Evolutionary conservation across 2,329 filamentous ascomycete species (phyloP), one percentile per base, ranked within the genome.

Genomic region (Cytospora paraplurivora): DNA sequence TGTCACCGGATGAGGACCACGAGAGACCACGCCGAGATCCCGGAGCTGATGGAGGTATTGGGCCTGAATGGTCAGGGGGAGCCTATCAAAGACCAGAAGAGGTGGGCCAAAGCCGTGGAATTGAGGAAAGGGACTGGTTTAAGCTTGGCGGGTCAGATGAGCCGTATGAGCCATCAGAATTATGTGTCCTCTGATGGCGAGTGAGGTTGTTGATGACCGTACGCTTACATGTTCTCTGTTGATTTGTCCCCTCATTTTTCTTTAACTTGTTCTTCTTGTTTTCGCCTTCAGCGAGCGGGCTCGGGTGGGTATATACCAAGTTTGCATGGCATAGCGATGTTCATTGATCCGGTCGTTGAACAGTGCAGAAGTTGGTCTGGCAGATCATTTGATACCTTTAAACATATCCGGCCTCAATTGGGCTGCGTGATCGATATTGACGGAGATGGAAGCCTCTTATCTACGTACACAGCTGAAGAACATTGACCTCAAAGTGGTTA

Each of bases 1-100:
- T 93, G 89, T 70, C 90, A 94, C 76, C 82, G 91, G 34, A 96
- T 96, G 91, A 81, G 81, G 72, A 90, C 85, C 63, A 94, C 91
- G 13, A 79, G 91, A 56, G 91, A 93, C 68, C 92, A 96, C 72
- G 84, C 85, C 1, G 90, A 93, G 78, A 79, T 93, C 1, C 81
- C 82, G 0, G 87, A 88, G 73, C 70, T 93, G 62, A 84, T 86
- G 76, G 79, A 84, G 69, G 74, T 91, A 13, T 73, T 92, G 53
- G 88, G 88, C 0, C 69, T 89, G 6, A 78, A 83, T 56, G 79
- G 76, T 2, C 70, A 76, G 49, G 77, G 76, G 4, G 67, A 75
- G 68, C 67, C 76, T 0, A 76, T 74, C 47, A 74, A 75, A 58
- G 76, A 81, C 56, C 69, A 70, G 64, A 79, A 79, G 71, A 71